Percentiles rank a stretch among this genome's conserved stretches.
These are phyloP conservation scores for Lagenidium sp. DNA, from an alignment of 352 stramenopile genomes.

Conservation along the genomic window DNA sequence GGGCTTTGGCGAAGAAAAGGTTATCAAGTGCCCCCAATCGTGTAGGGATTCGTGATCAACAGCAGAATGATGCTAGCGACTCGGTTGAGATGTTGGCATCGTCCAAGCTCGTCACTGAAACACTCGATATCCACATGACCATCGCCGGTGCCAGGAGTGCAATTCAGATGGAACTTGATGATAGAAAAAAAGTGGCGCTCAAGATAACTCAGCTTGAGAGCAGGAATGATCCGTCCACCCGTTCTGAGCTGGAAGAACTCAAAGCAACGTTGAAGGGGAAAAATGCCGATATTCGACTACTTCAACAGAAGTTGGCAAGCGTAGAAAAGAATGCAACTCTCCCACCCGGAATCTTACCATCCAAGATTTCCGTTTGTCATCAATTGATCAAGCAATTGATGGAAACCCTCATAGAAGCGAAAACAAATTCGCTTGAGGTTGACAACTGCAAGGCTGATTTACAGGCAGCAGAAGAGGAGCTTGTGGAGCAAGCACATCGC, in stretches of 20 bases:
- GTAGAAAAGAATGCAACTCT: conserved; percentile 40
- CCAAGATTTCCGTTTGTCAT: conserved; percentile 29
- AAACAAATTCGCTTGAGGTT: conserved; percentile 22
- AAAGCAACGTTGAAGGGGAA: conserved; percentile 33
- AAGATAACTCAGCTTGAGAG: conserved; percentile 22
- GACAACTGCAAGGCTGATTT: conserved; percentile 25
- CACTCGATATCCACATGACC: conserved; percentile 32
- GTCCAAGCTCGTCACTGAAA: conserved; percentile 23
- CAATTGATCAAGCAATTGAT: conserved; percentile 42
- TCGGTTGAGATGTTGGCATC: conserved; percentile 16
- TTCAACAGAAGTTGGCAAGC: conserved; percentile 51
- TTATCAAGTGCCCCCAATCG: not conserved
- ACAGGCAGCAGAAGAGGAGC: conserved; percentile 17
- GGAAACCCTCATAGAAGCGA: conserved; percentile 28
- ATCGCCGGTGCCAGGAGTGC: conserved; percentile 38
- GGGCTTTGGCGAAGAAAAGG: not conserved
- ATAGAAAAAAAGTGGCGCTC: conserved; percentile 38
- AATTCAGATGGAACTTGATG: conserved; percentile 37
- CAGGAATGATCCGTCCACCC: not conserved
- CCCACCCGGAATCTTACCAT: conserved; percentile 30
- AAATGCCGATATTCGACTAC: conserved; percentile 39
- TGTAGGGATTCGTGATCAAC: not conserved
- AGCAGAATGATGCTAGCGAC: conserved; percentile 8
- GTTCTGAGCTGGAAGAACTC: conserved; percentile 18
- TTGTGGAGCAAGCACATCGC: conserved; percentile 15